Evolutionary conservation across 805 yeast genomes (phyloP).

Genomic region (Metschnikowia proteae): DNA sequence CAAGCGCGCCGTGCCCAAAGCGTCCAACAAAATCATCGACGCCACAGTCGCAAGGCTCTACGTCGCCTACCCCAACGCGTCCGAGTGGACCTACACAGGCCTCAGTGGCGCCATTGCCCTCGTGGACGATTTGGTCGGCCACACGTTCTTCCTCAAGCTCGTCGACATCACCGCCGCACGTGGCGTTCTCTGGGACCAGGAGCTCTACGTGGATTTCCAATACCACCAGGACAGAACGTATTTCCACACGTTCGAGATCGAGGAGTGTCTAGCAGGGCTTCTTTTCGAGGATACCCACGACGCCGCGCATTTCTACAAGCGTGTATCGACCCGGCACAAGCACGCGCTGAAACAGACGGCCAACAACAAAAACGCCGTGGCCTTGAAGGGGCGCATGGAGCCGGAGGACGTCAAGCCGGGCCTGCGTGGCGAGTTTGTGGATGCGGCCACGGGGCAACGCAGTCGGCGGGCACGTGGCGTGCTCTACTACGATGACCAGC

Average conservation of each 20-base stretch:
- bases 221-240: slow-evolving; percentile 93
- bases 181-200: slow-evolving; percentile 98
- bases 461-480: slow-evolving; percentile 54
- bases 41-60: slow-evolving; percentile 88
- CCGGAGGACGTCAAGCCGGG: slow-evolving; percentile 39
- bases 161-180: slow-evolving; percentile 79
- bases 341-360: slow-evolving; percentile 84
- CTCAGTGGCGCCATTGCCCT: slow-evolving; percentile 80
- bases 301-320: slow-evolving; percentile 79
- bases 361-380: slow-evolving; percentile 84
- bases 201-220: slow-evolving; percentile 79
- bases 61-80: slow-evolving; percentile 82
- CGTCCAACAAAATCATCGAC: slow-evolving; percentile 81
- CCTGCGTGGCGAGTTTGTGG: slow-evolving; percentile 60
- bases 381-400: slow-evolving; percentile 50
- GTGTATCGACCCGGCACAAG: slow-evolving; percentile 70
- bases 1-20: slow-evolving; percentile 84
- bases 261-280: slow-evolving; percentile 82
- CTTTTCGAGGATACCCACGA: slow-evolving; percentile 86
- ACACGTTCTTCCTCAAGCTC: slow-evolving; percentile 84
- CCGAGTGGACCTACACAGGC: slow-evolving; percentile 84
- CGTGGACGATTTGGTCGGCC: slow-evolving; percentile 91
- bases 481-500: slow-evolving; percentile 69
- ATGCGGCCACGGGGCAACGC: slow-evolving; percentile 50
- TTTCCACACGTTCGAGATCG: slow-evolving; percentile 92